Evolutionary conservation across 2,329 filamentous ascomycete genomes (phyloP).

Genomic region (Xylaria sp.): DNA sequence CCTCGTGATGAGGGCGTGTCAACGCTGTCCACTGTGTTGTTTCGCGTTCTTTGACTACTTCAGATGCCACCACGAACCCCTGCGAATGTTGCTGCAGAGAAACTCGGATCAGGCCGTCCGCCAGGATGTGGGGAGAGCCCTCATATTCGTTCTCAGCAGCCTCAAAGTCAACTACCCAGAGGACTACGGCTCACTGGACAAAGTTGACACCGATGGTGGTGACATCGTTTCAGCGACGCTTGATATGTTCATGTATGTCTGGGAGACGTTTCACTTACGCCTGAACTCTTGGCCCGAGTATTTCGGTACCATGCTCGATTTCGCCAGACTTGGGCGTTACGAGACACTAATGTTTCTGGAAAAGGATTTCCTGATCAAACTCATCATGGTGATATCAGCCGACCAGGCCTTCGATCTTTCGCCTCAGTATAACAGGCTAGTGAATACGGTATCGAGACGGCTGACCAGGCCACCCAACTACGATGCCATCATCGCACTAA

Average conservation of each 20-base stretch:
- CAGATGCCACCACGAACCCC: constrained; percentile 52
- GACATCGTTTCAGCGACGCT: constrained; percentile 45
- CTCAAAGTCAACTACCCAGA: constrained; percentile 54
- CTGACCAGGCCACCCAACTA: constrained; percentile 57
- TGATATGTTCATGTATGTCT: constrained; percentile 57
- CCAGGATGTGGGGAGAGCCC: constrained; percentile 50
- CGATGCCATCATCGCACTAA: constrained; percentile 53
- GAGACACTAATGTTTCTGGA: constrained; percentile 64
- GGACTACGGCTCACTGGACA: constrained; percentile 46
- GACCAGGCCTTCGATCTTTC: constrained; percentile 56
- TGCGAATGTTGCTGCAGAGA: constrained; percentile 68
- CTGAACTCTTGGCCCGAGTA: constrained; percentile 75
- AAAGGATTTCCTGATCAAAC: constrained; percentile 60
- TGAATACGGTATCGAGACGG: constrained; percentile 55
- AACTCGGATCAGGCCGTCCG: constrained; percentile 62
- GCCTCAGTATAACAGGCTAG: constrained; percentile 58
- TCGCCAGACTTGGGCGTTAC: constrained; percentile 62
- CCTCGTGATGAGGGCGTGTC: constrained; percentile 52
- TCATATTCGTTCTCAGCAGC: constrained; percentile 55
- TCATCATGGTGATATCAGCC: constrained; percentile 63
- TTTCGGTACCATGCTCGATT: constrained; percentile 70
- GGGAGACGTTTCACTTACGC: constrained; percentile 62
- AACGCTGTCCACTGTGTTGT: constrained; percentile 57
- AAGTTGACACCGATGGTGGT: constrained; percentile 31
- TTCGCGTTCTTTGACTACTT: constrained; percentile 66